Conservation (phyloP, 2,329 filamentous ascomycete species). For the Aspergillus awamori region DNA sequence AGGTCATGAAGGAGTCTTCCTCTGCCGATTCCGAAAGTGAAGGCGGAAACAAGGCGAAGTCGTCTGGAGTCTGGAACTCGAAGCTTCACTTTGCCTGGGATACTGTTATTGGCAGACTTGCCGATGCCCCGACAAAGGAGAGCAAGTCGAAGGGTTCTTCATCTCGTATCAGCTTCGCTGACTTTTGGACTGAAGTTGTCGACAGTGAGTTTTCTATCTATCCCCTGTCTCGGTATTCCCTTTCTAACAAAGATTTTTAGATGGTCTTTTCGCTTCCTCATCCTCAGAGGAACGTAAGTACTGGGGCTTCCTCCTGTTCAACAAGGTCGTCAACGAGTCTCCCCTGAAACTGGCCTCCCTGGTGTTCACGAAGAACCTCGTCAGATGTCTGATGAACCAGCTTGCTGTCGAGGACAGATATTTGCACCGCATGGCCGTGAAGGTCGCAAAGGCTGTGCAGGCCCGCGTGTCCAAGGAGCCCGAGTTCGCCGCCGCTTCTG, state of each 20-base stretch:
- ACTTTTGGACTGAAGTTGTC: conserved; percentile 84
- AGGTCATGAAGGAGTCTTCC: conserved; percentile 72
- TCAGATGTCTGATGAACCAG: conserved; percentile 81
- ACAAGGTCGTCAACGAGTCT: conserved; percentile 66
- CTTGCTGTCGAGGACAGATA: conserved; percentile 75
- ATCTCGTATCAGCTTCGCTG: conserved; percentile 59
- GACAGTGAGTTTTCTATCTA: conserved; percentile 80
- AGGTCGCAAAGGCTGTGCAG: conserved; percentile 73
- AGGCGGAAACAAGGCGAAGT: conserved; percentile 34
- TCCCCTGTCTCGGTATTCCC: no score
- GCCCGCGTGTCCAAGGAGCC: conserved; percentile 64
- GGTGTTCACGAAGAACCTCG: conserved; percentile 81
- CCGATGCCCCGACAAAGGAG: conserved; percentile 31
- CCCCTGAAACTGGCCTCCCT: conserved; percentile 54
- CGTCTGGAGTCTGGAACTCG: conserved; percentile 73
- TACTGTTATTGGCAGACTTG: conserved; percentile 63
- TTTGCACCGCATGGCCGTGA: conserved; percentile 76
- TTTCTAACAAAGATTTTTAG: conserved; percentile 53
- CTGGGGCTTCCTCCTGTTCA: conserved; percentile 86
- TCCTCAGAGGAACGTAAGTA: conserved; percentile 89
- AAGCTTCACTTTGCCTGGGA: conserved; percentile 89
- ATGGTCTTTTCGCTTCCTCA: conserved; percentile 78
- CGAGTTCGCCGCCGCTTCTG: conserved; percentile 60
- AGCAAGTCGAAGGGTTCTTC: conserved; percentile 37
- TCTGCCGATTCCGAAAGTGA: conserved; percentile 32